phyloP scores from a whole-genome alignment of 441 rosid genomes.

The Bocquillonia castaneifolia region DNA sequence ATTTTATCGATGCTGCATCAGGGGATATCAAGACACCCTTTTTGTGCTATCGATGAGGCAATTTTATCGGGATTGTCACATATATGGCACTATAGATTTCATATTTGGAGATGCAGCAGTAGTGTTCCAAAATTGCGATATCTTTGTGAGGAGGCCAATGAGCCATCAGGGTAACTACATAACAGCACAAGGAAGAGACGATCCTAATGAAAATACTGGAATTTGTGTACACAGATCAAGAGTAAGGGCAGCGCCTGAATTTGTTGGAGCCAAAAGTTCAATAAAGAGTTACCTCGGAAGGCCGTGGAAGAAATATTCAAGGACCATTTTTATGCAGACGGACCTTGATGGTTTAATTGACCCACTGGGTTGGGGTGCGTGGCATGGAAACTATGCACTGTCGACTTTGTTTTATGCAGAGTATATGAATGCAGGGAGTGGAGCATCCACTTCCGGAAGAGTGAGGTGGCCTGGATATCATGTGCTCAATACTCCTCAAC shows the following conservation, averaged over 20 bases:
- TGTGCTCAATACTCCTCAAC: conserved; percentile 30
- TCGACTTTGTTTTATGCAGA: conserved; percentile 53
- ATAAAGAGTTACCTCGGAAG: conserved; percentile 49
- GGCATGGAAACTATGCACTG: conserved; percentile 50
- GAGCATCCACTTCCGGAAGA: conserved; percentile 33
- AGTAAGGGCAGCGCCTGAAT: conserved; percentile 39
- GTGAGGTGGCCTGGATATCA: conserved; percentile 67
- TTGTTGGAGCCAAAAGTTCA: conserved; percentile 26
- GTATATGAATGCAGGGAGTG: conserved; percentile 50
- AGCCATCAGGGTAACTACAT: conserved; percentile 43
- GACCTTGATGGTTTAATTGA: conserved; percentile 52
- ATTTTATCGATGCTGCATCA: conserved; percentile 60
- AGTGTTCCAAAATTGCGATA: conserved; percentile 62
- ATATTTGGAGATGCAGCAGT: conserved; percentile 54
- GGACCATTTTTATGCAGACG: conserved; percentile 47
- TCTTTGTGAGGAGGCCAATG: conserved; percentile 48
- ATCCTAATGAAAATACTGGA: conserved; percentile 45
- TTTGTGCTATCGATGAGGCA: conserved; percentile 44
- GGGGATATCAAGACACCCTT: conserved; percentile 65
- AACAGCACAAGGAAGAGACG: conserved; percentile 59
- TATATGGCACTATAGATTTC: conserved; percentile 63
- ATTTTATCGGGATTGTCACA: conserved; percentile 61
- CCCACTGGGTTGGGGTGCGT: conserved; percentile 58
- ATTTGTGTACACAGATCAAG: conserved; percentile 46
- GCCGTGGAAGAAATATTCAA: conserved; percentile 63